These are phyloP conservation scores for Colletotrichum lupini DNA, from an alignment of 2,329 filamentous ascomycete genomes.

Conservation along the genomic window DNA sequence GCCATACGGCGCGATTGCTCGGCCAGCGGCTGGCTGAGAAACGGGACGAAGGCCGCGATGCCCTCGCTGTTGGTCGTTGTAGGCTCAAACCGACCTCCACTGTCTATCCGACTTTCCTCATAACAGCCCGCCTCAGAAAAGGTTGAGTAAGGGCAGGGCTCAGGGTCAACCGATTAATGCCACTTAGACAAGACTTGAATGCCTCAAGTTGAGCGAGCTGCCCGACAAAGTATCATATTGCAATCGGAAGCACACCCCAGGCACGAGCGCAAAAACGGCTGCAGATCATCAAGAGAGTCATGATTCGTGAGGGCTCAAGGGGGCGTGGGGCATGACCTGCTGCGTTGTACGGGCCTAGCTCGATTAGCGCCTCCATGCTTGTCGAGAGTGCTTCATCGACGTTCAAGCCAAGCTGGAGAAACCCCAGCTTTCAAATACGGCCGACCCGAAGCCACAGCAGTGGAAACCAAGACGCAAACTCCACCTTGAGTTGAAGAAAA, in stretches of 20 bases:
- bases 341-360: background rate
- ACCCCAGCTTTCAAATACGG: background rate
- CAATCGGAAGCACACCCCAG: background rate
- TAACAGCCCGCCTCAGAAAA: background rate
- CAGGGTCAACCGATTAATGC: no score
- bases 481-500: background rate
- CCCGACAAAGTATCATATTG: background rate
- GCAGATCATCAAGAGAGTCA: constrained; percentile 2
- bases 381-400: background rate
- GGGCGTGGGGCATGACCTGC: background rate
- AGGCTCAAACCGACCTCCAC: background rate
- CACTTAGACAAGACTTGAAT: no score
- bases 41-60: background rate
- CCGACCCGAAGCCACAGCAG: background rate
- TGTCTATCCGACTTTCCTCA: background rate
- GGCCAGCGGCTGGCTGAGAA: background rate
- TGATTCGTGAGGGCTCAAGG: background rate
- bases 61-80: background rate
- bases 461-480: background rate
- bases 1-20: background rate
- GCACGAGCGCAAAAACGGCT: background rate
- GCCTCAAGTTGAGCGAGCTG: background rate
- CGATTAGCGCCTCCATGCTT: background rate
- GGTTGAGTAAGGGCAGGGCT: no score
- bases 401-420: background rate